These are phyloP conservation scores for Blastomyces parvus DNA, from an alignment of 2,329 filamentous ascomycete species.

Conservation along the genomic window DNA sequence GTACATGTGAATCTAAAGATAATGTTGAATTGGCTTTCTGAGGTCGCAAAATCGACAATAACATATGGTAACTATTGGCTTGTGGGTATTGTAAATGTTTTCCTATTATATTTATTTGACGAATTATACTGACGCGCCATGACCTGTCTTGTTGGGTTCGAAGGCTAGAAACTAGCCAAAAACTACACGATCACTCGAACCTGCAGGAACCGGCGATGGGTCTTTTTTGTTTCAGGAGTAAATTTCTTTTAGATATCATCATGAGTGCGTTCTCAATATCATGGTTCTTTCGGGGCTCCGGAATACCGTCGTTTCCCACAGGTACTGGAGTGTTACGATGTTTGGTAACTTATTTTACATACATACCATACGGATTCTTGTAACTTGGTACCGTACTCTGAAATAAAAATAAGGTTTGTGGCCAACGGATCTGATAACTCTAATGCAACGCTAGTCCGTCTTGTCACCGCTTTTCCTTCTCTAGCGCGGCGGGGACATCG, in stretches of 20 bases:
- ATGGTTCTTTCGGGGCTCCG: neutral
- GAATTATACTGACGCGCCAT: too few species aligned
- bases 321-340: neutral
- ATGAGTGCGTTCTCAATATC: neutral
- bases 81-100: too few species aligned
- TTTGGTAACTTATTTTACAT: neutral
- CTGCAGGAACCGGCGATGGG: neutral
- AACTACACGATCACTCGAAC: neutral
- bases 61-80: too few species aligned
- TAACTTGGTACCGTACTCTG: neutral
- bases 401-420: slow-evolving; percentile 2
- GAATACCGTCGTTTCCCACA: neutral
- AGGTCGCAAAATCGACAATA: too few species aligned
- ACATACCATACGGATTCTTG: neutral
- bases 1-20: neutral
- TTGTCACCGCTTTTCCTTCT: neutral
- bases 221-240: neutral
- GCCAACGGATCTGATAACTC: slow-evolving; percentile 3
- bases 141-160: neutral
- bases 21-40: neutral
- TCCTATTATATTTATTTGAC: too few species aligned
- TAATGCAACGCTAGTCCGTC: neutral
- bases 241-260: neutral
- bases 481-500: too few species aligned
- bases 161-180: neutral